phyloP scores from a whole-genome alignment of 164 flowering plant genomes.

The Dillenia turbinata region DNA sequence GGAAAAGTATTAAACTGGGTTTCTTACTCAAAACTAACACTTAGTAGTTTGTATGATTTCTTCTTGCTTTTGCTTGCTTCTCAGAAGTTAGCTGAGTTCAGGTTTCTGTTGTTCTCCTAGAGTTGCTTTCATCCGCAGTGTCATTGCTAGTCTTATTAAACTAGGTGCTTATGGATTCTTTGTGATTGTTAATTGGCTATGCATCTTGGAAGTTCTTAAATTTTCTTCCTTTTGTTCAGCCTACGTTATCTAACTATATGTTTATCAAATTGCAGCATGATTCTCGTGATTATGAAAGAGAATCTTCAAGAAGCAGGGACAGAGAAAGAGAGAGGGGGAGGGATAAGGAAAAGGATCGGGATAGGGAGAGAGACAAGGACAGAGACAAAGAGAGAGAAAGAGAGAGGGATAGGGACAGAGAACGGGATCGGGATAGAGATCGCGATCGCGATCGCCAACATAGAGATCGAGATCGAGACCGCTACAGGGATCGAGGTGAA shows the following conservation, averaged over 20 bases:
- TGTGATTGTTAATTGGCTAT: neutral
- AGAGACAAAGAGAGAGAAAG: conserved; percentile 26
- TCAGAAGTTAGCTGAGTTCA: too few relatives aligned
- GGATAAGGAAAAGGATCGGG: conserved; percentile 31
- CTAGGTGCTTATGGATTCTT: neutral
- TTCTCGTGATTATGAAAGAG: conserved; percentile 55
- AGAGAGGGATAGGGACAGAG: conserved; percentile 13
- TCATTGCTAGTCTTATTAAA: neutral
- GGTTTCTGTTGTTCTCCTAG: too few relatives aligned
- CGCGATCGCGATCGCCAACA: conserved; percentile 27
- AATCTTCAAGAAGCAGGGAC: conserved; percentile 61
- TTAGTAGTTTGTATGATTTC: too few relatives aligned
- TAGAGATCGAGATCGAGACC: conserved; percentile 26
- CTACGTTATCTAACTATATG: neutral
- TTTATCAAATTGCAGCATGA: conserved; percentile 34
- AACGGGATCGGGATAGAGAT: conserved; percentile 26
- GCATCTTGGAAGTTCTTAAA: neutral
- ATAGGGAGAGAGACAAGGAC: conserved; percentile 25
- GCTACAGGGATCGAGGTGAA: conserved; percentile 58
- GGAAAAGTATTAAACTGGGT: too few relatives aligned
- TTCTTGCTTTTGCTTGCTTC: too few relatives aligned
- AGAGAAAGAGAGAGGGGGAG: conserved; percentile 48
- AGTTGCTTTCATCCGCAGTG: neutral
- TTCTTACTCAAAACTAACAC: too few relatives aligned
- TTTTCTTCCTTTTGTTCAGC: neutral